Conservation (phyloP, 805 yeast species). For the Metschnikowia colocasiae region DNA sequence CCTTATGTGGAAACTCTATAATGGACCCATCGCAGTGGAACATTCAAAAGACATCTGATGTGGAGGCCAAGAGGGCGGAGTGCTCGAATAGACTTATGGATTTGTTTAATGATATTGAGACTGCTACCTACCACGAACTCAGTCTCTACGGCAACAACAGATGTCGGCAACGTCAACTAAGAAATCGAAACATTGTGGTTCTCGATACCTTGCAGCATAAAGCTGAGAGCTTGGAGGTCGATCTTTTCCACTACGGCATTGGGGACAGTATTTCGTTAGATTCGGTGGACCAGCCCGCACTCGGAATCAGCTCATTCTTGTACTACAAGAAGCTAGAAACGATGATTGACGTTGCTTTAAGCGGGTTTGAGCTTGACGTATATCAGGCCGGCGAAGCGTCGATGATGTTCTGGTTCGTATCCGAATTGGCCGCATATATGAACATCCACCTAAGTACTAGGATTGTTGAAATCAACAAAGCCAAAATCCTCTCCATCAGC, state of each 20-base stretch:
- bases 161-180: slow-evolving; percentile 76
- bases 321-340: slow-evolving; percentile 60
- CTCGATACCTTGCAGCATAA: slow-evolving; percentile 84
- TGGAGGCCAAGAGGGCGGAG: slow-evolving; percentile 6
- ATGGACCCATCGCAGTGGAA: slow-evolving; percentile 26
- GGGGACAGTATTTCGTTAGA: slow-evolving; percentile 29
- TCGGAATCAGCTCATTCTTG: slow-evolving; percentile 70
- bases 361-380: slow-evolving; percentile 72
- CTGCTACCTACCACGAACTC: slow-evolving; percentile 35
- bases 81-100: slow-evolving; percentile 11
- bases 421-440: slow-evolving; percentile 42
- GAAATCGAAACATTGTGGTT: slow-evolving; percentile 48
- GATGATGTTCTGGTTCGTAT: slow-evolving; percentile 65
- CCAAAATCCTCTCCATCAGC: slow-evolving; percentile 8
- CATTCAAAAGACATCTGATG: slow-evolving; percentile 9
- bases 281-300: slow-evolving; percentile 37
- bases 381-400: slow-evolving; percentile 68
- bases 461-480: slow-evolving; percentile 28
- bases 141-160: slow-evolving; percentile 51
- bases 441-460: slow-evolving; percentile 45
- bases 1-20: slow-evolving; percentile 37
- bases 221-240: slow-evolving; percentile 61
- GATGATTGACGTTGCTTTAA: slow-evolving; percentile 70
- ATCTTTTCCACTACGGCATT: slow-evolving; percentile 33
- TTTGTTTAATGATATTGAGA: slow-evolving; percentile 39